Conservation (phyloP, 2,329 filamentous ascomycete species). For the Scolecobasidium constrictum region DNA sequence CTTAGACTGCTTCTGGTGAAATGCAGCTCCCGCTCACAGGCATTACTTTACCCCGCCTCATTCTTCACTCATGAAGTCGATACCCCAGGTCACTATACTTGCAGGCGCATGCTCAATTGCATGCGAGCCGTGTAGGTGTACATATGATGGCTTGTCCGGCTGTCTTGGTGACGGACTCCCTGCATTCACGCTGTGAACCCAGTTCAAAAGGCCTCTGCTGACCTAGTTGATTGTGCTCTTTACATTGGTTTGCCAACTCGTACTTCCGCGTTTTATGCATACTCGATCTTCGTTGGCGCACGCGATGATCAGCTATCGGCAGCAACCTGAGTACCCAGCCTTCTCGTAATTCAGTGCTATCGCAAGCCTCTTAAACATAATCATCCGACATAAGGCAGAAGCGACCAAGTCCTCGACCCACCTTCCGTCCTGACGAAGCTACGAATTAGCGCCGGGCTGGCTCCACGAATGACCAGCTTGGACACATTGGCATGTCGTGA, state of each 20-base stretch:
- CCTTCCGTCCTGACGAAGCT: too few species aligned
- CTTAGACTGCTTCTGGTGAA: constrained; percentile 4
- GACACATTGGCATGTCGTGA: constrained; percentile 6
- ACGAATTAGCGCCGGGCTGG: neutral
- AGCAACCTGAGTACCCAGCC: constrained; percentile 3
- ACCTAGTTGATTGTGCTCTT: constrained; percentile 8
- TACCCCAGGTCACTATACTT: constrained; percentile 1
- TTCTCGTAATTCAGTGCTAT: neutral
- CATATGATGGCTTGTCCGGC: constrained; percentile 2
- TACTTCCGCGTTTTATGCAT: constrained; percentile 7
- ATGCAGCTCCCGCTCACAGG: constrained; percentile 7
- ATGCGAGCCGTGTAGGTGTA: constrained; percentile 3
- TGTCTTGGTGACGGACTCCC: constrained; percentile 1
- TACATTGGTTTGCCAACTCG: constrained; percentile 2
- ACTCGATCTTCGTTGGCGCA: constrained; percentile 8
- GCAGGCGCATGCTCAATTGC: neutral
- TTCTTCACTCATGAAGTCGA: constrained; percentile 2
- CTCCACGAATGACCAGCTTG: neutral
- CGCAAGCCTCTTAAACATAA: neutral
- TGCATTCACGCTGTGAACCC: constrained; percentile 5
- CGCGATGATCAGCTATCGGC: constrained; percentile 7
- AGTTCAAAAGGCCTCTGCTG: constrained; percentile 8
- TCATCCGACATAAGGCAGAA: too few species aligned
- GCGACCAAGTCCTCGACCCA: too few species aligned
- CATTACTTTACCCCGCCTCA: constrained; percentile 7